These are phyloP conservation scores for Ophiocordyceps robertsii DNA, from an alignment of 2,329 filamentous ascomycete genomes.

Conservation along the genomic window DNA sequence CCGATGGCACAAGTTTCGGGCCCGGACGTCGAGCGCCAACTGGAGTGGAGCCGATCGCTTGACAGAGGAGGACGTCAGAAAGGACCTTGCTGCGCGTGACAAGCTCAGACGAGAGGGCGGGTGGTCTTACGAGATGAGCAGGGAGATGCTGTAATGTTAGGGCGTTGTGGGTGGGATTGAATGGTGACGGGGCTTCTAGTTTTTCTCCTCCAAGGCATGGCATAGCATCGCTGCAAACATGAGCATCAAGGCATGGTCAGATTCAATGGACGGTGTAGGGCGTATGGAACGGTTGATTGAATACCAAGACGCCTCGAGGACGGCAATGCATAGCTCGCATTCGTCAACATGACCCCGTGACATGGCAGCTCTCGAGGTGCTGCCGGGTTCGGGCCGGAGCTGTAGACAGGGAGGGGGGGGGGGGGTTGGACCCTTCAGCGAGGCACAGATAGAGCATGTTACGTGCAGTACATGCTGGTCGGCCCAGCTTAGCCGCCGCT, in stretches of 20 bases:
- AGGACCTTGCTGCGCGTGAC: conserved; percentile 68
- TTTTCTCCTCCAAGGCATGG: neutral
- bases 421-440: too few species aligned
- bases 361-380: too few species aligned
- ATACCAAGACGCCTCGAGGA: too few species aligned
- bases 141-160: conserved; percentile 26
- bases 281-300: neutral
- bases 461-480: too few species aligned
- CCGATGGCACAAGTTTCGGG: conserved; percentile 73
- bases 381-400: too few species aligned
- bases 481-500: too few species aligned
- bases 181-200: neutral
- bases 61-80: conserved; percentile 75
- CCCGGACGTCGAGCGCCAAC: conserved; percentile 85
- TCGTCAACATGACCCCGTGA: too few species aligned
- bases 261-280: neutral
- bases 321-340: too few species aligned
- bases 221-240: neutral
- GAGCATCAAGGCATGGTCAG: neutral
- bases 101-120: conserved; percentile 70
- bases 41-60: conserved; percentile 75
- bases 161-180: neutral
- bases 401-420: too few species aligned
- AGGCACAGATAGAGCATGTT: too few species aligned
- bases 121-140: conserved; percentile 59